Evolutionary conservation across 1,139 yeast genomes (phyloP).

Genomic region (Debaryomyces fabryi): DNA sequence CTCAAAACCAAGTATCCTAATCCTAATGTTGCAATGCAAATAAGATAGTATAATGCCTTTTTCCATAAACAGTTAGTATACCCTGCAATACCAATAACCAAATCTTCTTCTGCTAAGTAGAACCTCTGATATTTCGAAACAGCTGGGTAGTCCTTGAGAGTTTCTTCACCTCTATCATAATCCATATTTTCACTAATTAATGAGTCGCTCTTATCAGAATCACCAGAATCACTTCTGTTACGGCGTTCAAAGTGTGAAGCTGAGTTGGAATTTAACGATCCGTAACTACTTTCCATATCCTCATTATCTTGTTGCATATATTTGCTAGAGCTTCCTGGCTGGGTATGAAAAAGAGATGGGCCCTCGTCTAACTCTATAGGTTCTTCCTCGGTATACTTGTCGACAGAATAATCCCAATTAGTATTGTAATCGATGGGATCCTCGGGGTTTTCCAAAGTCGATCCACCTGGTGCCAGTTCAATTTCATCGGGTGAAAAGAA

Average conservation of each 20-base stretch:
- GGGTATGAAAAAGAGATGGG: slow-evolving; percentile 1
- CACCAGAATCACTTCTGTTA: slow-evolving; percentile 32
- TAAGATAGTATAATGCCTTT: slow-evolving; percentile 47
- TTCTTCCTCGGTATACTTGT: slow-evolving; percentile 44
- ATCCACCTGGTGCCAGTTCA: slow-evolving; percentile 84
- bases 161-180: slow-evolving; percentile 32
- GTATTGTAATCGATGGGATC: slow-evolving; percentile 66
- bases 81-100: slow-evolving; percentile 93
- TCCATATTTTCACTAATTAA: slow-evolving; percentile 17
- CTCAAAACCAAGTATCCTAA: slow-evolving; percentile 70
- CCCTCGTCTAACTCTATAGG: slow-evolving; percentile 12
- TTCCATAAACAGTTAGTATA: slow-evolving; percentile 59
- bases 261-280: slow-evolving; percentile 31
- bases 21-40: slow-evolving; percentile 69
- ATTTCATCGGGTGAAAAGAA: slow-evolving; percentile 85
- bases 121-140: slow-evolving; percentile 67
- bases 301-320: slow-evolving; percentile 15
- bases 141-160: slow-evolving; percentile 46
- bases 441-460: slow-evolving; percentile 66
- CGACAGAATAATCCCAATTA: slow-evolving; percentile 61
- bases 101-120: slow-evolving; percentile 93
- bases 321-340: neutral
- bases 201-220: slow-evolving; percentile 26
- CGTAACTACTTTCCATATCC: slow-evolving; percentile 26
- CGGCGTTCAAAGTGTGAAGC: slow-evolving; percentile 30